Evolutionary conservation across 2,329 filamentous ascomycete species (phyloP).

Genomic region (Ophiostoma tasmaniense): DNA sequence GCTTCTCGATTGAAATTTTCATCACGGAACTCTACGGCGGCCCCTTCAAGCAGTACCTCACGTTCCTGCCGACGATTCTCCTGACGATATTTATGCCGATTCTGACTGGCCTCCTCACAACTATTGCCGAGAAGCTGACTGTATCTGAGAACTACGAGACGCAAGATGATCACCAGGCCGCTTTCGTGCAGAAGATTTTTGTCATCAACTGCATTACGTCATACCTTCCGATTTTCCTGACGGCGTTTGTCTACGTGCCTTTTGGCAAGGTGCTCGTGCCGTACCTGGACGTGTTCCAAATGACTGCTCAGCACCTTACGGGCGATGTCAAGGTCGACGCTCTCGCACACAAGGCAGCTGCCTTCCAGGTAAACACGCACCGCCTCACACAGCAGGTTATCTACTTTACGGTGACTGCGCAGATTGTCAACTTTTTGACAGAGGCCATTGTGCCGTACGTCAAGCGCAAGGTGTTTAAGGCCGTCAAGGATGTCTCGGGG

Average conservation of each 20-base stretch:
- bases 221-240: slow-evolving; percentile 66
- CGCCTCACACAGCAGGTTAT: slow-evolving; percentile 86
- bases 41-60: slow-evolving; percentile 73
- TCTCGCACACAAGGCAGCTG: slow-evolving; percentile 31
- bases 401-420: slow-evolving; percentile 90
- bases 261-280: slow-evolving; percentile 80
- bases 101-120: slow-evolving; percentile 65
- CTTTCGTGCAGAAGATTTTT: slow-evolving; percentile 87
- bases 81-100: slow-evolving; percentile 75
- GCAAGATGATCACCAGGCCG: slow-evolving; percentile 68
- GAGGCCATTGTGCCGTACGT: slow-evolving; percentile 79
- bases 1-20: slow-evolving; percentile 91
- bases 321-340: slow-evolving; percentile 56
- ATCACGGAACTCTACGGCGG: slow-evolving; percentile 90
- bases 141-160: slow-evolving; percentile 90
- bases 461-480: slow-evolving; percentile 69
- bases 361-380: slow-evolving; percentile 73
- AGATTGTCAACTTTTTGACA: slow-evolving; percentile 77
- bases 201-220: slow-evolving; percentile 77
- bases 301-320: slow-evolving; percentile 65
- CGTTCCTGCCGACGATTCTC: slow-evolving; percentile 80
- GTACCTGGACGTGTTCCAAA: slow-evolving; percentile 72
- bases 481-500: slow-evolving; percentile 66
- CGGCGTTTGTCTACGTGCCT: slow-evolving; percentile 71
- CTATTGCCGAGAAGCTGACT: slow-evolving; percentile 67